Conservation (phyloP, 2,329 filamentous ascomycete species). For the Westerdykella ornata region DNA sequence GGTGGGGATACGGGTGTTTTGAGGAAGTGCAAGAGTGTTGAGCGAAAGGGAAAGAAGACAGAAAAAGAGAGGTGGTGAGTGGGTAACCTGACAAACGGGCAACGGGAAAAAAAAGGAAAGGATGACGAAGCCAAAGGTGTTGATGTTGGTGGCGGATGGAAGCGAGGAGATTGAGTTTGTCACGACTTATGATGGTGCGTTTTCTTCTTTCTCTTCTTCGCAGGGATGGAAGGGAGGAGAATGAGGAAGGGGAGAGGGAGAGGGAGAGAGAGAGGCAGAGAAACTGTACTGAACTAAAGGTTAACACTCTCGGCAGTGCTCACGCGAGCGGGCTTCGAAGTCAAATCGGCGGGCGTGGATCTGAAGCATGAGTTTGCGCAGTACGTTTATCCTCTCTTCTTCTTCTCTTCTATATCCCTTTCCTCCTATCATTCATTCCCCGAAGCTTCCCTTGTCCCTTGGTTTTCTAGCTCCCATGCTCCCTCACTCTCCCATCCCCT, state of each 20-base stretch:
- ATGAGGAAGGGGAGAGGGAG: neutral
- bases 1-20: too few relatives aligned
- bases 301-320: constrained; percentile 25
- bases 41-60: too few relatives aligned
- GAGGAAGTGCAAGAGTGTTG: too few relatives aligned
- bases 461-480: neutral
- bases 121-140: constrained; percentile 27
- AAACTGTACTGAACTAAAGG: too few relatives aligned
- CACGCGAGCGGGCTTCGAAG: constrained; percentile 34
- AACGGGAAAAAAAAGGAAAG: too few relatives aligned
- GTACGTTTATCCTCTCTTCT: constrained; percentile 14
- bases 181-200: constrained; percentile 36
- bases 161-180: constrained; percentile 40
- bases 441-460: neutral
- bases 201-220: neutral
- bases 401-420: neutral
- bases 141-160: constrained; percentile 37
- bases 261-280: neutral
- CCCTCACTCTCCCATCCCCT: neutral
- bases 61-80: constrained; percentile 1
- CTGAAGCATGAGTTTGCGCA: constrained; percentile 30
- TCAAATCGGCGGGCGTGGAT: constrained; percentile 32
- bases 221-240: too few relatives aligned
- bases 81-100: neutral
- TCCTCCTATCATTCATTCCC: too few relatives aligned